Percentiles rank a stretch among this genome's conserved stretches.
phyloP scores from a whole-genome alignment of 2,329 filamentous ascomycete species.

The Diaporthe humulicola region DNA sequence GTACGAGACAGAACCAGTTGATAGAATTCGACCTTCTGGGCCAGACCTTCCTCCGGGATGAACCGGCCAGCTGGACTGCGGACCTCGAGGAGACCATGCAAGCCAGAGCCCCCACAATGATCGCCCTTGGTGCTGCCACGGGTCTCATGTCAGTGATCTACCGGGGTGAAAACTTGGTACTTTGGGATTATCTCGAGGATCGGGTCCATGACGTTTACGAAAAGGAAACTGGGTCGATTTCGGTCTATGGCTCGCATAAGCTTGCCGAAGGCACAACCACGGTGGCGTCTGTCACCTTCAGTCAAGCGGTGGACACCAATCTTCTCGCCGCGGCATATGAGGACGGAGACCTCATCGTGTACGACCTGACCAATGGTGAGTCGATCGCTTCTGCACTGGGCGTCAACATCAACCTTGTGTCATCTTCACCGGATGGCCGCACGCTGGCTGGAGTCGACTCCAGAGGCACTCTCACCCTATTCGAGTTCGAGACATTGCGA shows the following conservation, averaged over 20 bases:
- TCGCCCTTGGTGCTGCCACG: slow-evolving; percentile 37
- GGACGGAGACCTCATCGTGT: slow-evolving; percentile 47
- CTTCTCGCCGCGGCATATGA: slow-evolving; percentile 46
- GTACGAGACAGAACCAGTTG: slow-evolving; percentile 10
- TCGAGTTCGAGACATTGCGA: slow-evolving; percentile 45
- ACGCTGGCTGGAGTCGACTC: slow-evolving; percentile 47
- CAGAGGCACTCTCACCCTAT: slow-evolving; percentile 45
- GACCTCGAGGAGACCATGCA: slow-evolving; percentile 40
- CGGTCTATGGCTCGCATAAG: slow-evolving; percentile 19
- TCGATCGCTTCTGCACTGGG: slow-evolving; percentile 8
- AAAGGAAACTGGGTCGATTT: slow-evolving; percentile 43
- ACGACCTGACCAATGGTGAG: slow-evolving; percentile 42
- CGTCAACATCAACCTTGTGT: slow-evolving; percentile 42
- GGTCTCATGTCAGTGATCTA: slow-evolving; percentile 47
- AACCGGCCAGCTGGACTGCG: slow-evolving; percentile 31
- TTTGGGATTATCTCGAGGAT: slow-evolving; percentile 43
- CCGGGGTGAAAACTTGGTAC: slow-evolving; percentile 44
- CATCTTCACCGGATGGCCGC: slow-evolving; percentile 47
- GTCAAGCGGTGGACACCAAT: slow-evolving; percentile 37
- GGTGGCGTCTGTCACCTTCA: slow-evolving; percentile 43
- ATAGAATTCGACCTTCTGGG: slow-evolving; percentile 14
- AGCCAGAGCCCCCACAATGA: slow-evolving; percentile 40
- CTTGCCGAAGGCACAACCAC: slow-evolving; percentile 35
- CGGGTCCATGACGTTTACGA: slow-evolving; percentile 44
- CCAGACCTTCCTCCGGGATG: background rate